Evolutionary conservation across 2,329 filamentous ascomycete genomes (phyloP).

Genomic region (Aspergillus hortae): DNA sequence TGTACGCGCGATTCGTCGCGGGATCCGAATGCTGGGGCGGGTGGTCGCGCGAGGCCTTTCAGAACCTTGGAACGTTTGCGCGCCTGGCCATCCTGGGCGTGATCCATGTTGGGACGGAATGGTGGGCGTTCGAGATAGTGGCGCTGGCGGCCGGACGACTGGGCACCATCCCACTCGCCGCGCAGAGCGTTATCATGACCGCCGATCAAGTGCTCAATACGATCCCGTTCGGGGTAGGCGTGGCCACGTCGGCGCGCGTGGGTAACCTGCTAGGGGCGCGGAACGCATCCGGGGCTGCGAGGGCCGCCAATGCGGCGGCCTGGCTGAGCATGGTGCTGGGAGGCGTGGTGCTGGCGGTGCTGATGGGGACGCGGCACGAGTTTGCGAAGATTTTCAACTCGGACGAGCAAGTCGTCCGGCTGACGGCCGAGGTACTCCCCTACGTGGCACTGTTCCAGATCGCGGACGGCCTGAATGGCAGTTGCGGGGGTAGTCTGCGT

Average conservation of each 20-base stretch:
- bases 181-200: conserved; percentile 87
- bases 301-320: conserved; percentile 73
- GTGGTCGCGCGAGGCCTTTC: conserved; percentile 60
- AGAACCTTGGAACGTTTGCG: conserved; percentile 67
- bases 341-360: conserved; percentile 59
- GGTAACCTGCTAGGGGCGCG: conserved; percentile 75
- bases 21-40: conserved; percentile 80
- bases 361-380: conserved; percentile 68
- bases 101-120: conserved; percentile 83
- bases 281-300: conserved; percentile 61
- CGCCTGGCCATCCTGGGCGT: conserved; percentile 72
- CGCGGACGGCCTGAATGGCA: conserved; percentile 80
- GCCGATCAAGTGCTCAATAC: conserved; percentile 81
- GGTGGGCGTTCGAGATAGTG: conserved; percentile 94
- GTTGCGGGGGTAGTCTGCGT: conserved; percentile 73
- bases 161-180: conserved; percentile 74
- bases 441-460: conserved; percentile 89
- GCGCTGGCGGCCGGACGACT: conserved; percentile 76
- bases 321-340: conserved; percentile 69
- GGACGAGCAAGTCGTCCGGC: conserved; percentile 64
- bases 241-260: conserved; percentile 72
- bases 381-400: conserved; percentile 81
- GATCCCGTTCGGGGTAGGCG: conserved; percentile 80
- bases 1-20: conserved; percentile 67
- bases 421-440: conserved; percentile 78